A percentile compares a stretch with the other conserved stretches of the same genome.
phyloP scores from a whole-genome alignment of 2,329 filamentous ascomycete genomes.

The Fonsecaea monophora region DNA sequence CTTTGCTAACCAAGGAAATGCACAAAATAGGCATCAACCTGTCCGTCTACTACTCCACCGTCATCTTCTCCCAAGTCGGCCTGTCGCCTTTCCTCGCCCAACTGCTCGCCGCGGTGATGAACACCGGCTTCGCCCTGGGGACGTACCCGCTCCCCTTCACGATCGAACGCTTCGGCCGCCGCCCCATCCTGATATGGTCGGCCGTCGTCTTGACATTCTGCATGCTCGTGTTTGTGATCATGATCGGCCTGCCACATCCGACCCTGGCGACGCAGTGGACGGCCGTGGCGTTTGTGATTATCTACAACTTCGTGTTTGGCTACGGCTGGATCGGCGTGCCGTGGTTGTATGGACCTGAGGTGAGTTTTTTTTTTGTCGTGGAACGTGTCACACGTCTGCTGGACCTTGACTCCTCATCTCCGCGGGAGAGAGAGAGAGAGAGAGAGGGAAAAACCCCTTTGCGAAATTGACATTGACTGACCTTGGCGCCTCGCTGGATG shows the following conservation, averaged over 20 bases:
- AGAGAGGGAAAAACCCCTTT: no score
- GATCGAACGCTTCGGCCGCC: constrained; percentile 32
- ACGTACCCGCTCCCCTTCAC: constrained; percentile 27
- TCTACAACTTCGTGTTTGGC: constrained; percentile 32
- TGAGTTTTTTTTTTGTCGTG: constrained; percentile 10
- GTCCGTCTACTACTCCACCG: constrained; percentile 36
- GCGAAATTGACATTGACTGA: not conserved
- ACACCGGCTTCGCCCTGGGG: constrained; percentile 32
- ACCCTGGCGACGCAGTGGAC: constrained; percentile 28
- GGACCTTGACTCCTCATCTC: no score
- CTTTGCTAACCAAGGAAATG: not conserved
- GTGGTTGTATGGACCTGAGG: constrained; percentile 48
- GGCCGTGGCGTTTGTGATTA: constrained; percentile 26
- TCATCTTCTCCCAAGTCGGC: constrained; percentile 33
- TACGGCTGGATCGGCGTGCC: constrained; percentile 39
- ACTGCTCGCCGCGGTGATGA: constrained; percentile 34
- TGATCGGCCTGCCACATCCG: constrained; percentile 35
- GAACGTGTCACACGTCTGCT: no score
- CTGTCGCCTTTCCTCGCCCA: constrained; percentile 28
- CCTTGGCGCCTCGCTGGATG: no score
- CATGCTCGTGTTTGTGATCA: constrained; percentile 33
- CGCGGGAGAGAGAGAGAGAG: no score
- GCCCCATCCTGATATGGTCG: constrained; percentile 31
- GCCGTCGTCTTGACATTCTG: constrained; percentile 26
- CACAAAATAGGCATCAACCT: constrained; percentile 42